These are phyloP conservation scores for Cladosporium sp. DNA, from an alignment of 2,329 filamentous ascomycete species.

Conservation along the genomic window DNA sequence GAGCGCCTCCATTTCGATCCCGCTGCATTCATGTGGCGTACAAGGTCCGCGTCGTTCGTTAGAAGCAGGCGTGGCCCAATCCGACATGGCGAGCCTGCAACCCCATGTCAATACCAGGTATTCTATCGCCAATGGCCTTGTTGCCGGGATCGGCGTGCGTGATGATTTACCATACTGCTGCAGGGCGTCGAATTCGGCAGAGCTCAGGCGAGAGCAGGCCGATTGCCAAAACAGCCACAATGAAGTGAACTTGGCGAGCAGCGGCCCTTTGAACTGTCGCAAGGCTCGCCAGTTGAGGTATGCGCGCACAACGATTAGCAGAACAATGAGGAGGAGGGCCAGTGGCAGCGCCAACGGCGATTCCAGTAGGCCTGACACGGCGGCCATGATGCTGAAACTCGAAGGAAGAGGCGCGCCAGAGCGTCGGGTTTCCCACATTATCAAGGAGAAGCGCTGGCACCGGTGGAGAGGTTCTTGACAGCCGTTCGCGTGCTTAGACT, in stretches of 20 bases:
- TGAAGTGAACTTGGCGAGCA: constrained; percentile 20
- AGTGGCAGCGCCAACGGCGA: constrained; percentile 11
- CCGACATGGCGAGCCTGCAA: constrained; percentile 38
- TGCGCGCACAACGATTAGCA: constrained; percentile 18
- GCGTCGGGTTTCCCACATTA: neutral
- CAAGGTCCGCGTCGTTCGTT: constrained; percentile 46
- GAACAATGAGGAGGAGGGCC: constrained; percentile 13
- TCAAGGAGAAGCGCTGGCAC: neutral
- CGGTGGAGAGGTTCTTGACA: constrained; percentile 6
- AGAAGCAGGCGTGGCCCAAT: constrained; percentile 47
- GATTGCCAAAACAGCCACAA: constrained; percentile 28
- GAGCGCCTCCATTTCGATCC: constrained; percentile 28
- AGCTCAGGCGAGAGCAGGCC: constrained; percentile 17
- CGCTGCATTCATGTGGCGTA: constrained; percentile 41
- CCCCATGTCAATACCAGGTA: neutral
- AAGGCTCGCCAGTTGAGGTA: constrained; percentile 23
- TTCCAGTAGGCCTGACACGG: constrained; percentile 10
- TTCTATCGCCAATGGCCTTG: neutral
- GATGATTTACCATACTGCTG: constrained; percentile 22
- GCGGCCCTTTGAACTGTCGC: constrained; percentile 25
- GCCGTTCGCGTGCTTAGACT: constrained; percentile 4
- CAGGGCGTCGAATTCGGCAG: constrained; percentile 22
- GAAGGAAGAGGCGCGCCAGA: neutral
- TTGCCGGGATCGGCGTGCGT: neutral
- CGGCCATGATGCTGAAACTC: constrained; percentile 1